phyloP scores from a whole-genome alignment of 2,329 filamentous ascomycete genomes.

The Penicillium griseofulvum region DNA sequence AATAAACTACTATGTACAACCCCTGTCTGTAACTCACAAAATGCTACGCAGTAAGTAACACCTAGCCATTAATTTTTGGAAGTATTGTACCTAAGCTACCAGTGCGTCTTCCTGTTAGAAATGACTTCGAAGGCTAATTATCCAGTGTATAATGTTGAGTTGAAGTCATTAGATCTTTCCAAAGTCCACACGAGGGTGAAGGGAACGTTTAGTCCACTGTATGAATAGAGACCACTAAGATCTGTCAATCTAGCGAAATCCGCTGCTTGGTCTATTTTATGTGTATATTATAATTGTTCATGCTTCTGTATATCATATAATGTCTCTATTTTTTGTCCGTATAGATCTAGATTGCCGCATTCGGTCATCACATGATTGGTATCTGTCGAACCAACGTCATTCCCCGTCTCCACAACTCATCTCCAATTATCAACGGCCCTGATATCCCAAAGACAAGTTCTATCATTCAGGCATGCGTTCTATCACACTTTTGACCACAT shows the following conservation, averaged over 20 bases:
- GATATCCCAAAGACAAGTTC: neutral
- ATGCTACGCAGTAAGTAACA: too few relatives aligned
- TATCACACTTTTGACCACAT: slow-evolving; percentile 17
- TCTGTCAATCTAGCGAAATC: neutral
- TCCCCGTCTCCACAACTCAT: neutral
- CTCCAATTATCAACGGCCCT: slow-evolving; percentile 1
- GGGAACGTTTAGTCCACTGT: neutral
- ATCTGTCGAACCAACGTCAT: slow-evolving; percentile 5
- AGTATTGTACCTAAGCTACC: too few relatives aligned
- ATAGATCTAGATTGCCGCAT: neutral
- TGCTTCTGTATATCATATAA: neutral
- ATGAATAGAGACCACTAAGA: neutral
- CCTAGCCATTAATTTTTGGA: too few relatives aligned
- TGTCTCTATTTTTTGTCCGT: neutral
- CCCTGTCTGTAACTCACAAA: too few relatives aligned
- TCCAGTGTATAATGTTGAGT: too few relatives aligned
- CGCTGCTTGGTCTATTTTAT: neutral
- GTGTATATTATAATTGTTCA: neutral
- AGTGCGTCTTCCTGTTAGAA: too few relatives aligned
- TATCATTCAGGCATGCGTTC: slow-evolving; percentile 10
- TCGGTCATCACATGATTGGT: slow-evolving; percentile 15
- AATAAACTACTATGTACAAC: too few relatives aligned
- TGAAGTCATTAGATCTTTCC: neutral
- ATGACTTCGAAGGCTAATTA: too few relatives aligned
- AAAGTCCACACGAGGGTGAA: neutral